phyloP scores from a whole-genome alignment of 2,329 filamentous ascomycete species.

The Spiromastix sp. region DNA sequence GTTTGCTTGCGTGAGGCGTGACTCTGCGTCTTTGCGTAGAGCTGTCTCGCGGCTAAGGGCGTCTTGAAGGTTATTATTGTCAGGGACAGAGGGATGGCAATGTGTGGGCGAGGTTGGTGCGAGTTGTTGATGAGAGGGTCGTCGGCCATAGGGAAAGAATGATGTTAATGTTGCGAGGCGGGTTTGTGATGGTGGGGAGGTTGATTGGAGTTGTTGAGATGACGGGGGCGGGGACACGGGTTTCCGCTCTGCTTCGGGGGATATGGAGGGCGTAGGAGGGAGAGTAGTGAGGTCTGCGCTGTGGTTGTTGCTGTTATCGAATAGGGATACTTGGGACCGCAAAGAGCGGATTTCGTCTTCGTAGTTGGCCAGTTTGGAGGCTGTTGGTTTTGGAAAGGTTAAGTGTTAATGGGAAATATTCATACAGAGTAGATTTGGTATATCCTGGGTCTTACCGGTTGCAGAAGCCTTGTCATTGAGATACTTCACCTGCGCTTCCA shows the following conservation, averaged over 20 bases:
- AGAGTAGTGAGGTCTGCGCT: constrained; percentile 14
- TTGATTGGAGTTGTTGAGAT: constrained; percentile 17
- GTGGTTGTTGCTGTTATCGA: constrained; percentile 13
- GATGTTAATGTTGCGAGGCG: constrained; percentile 30
- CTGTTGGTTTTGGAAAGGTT: constrained; percentile 26
- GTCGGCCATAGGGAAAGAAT: constrained; percentile 28
- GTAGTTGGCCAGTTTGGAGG: constrained; percentile 50
- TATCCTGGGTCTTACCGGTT: constrained; percentile 35
- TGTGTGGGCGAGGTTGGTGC: constrained; percentile 8
- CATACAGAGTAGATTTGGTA: constrained; percentile 3
- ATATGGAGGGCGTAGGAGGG: constrained; percentile 22
- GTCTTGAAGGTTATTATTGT: constrained; percentile 34
- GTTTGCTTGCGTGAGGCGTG: constrained; percentile 42
- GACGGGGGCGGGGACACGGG: constrained; percentile 15
- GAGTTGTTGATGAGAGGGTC: constrained; percentile 10
- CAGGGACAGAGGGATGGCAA: constrained; percentile 5
- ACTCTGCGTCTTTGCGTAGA: constrained; percentile 48
- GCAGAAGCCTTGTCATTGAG: constrained; percentile 43
- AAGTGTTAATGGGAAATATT: constrained; percentile 4
- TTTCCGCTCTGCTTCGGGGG: constrained; percentile 20
- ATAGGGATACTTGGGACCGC: constrained; percentile 20
- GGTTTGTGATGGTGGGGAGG: constrained; percentile 20
- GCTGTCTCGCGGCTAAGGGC: constrained; percentile 45
- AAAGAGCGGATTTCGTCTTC: constrained; percentile 51
- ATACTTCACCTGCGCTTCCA: constrained; percentile 44